A percentile compares a stretch with the other conserved stretches of the same genome.
phyloP scores from a whole-genome alignment of 805 yeast species.

The Zygotorulaspora chibaensis region DNA sequence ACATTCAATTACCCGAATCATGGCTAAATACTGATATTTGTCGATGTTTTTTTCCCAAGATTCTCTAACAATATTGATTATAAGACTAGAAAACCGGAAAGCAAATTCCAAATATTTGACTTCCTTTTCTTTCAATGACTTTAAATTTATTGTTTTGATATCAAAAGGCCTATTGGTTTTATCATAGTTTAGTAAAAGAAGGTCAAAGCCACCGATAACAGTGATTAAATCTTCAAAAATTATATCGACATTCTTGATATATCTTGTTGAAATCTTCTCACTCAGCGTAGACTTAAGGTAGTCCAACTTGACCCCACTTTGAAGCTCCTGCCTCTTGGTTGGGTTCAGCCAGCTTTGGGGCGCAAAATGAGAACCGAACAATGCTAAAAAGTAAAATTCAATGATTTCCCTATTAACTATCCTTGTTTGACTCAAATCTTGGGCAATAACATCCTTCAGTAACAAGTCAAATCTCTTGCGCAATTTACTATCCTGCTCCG shows the following conservation, averaged over 20 bases:
- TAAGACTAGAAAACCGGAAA: constrained; percentile 38
- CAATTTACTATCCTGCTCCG: constrained; percentile 34
- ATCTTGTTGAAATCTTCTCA: constrained; percentile 27
- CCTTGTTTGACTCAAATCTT: constrained; percentile 23
- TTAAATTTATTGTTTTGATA: constrained; percentile 6
- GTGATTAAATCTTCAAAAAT: constrained; percentile 24
- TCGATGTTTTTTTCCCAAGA: constrained; percentile 26
- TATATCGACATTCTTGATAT: constrained; percentile 25
- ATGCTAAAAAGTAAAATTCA: constrained; percentile 29
- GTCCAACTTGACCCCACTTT: constrained; percentile 16
- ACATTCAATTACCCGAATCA: constrained; percentile 47
- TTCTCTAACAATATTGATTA: constrained; percentile 34
- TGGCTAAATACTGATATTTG: constrained; percentile 31
- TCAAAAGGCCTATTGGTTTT: constrained; percentile 2
- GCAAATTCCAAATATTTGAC: constrained; percentile 37
- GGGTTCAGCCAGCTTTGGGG: constrained; percentile 23
- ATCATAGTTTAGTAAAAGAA: constrained; percentile 11
- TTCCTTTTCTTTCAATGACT: constrained; percentile 11
- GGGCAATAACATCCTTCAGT: constrained; percentile 19
- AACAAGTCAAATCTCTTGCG: constrained; percentile 23
- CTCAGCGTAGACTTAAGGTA: constrained; percentile 17
- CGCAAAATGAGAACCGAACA: constrained; percentile 26
- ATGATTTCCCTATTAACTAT: constrained; percentile 33
- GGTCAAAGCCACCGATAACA: constrained; percentile 30
- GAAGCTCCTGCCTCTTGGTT: neutral